Percentiles rank a stretch among this genome's conserved stretches.
These are phyloP conservation scores for Globisporangium perplexum DNA, from an alignment of 352 stramenopile species.

Conservation along the genomic window DNA sequence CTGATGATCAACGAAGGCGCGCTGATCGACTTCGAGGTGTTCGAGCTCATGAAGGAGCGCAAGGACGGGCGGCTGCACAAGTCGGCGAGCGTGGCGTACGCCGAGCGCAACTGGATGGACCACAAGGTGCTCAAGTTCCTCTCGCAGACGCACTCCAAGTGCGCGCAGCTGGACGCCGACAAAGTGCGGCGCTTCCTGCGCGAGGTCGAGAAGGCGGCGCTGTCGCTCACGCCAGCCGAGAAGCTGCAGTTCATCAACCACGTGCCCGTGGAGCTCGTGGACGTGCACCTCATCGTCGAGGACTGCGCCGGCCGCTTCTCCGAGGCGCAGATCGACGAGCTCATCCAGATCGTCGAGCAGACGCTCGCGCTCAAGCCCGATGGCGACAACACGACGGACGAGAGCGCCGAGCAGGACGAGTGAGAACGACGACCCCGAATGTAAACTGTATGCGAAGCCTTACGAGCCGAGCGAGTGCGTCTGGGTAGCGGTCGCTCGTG, in stretches of 20 bases:
- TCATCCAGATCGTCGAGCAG: slow-evolving; percentile 61
- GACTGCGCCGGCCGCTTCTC: slow-evolving; percentile 76
- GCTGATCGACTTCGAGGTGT: slow-evolving; percentile 77
- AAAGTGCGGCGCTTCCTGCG: slow-evolving; percentile 59
- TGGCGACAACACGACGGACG: slow-evolving; percentile 19
- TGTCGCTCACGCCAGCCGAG: slow-evolving; percentile 60
- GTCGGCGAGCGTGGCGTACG: slow-evolving; percentile 66
- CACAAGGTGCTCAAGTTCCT: slow-evolving; percentile 88
- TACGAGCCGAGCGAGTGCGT: neutral
- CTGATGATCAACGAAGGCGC: slow-evolving; percentile 75
- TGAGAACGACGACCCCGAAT: neutral
- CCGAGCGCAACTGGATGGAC: slow-evolving; percentile 88
- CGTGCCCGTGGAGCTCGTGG: slow-evolving; percentile 73
- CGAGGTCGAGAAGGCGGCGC: slow-evolving; percentile 31
- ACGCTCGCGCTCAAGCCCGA: slow-evolving; percentile 39
- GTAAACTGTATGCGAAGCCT: slow-evolving; percentile 6
- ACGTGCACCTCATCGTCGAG: slow-evolving; percentile 81
- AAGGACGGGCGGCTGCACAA: slow-evolving; percentile 74
- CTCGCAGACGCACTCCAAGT: slow-evolving; percentile 57
- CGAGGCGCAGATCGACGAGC: slow-evolving; percentile 70
- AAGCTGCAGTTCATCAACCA: slow-evolving; percentile 87
- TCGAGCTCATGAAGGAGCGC: slow-evolving; percentile 78
- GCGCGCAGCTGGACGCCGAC: slow-evolving; percentile 38
- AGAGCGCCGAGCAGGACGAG: slow-evolving; percentile 19
- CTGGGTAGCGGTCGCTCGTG: neutral